phyloP scores from a whole-genome alignment of 73 alveolate species.

The Paramecium octaurelia region DNA sequence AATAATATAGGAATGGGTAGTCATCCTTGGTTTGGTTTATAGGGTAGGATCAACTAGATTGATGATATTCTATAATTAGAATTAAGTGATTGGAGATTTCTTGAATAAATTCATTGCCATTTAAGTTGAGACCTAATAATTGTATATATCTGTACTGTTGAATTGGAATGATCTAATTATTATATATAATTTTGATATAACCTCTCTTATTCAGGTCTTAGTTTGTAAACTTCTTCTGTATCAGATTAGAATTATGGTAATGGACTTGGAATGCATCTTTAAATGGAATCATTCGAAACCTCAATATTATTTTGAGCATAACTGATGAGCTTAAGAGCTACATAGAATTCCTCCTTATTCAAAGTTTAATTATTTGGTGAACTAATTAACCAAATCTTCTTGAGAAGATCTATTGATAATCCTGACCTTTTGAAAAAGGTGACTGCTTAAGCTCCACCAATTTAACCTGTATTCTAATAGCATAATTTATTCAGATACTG shows the following conservation, averaged over 20 bases:
- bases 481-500: not conserved
- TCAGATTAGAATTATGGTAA: conserved; percentile 26
- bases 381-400: conserved; percentile 28
- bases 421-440: conserved; percentile 34
- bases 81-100: not conserved
- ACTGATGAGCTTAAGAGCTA: conserved; percentile 28
- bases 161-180: not conserved
- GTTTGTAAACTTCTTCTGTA: conserved; percentile 5
- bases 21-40: conserved; percentile 8
- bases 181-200: not conserved
- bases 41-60: not conserved
- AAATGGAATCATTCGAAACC: not conserved
- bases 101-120: not conserved
- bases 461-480: not conserved
- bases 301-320: conserved; percentile 33
- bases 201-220: conserved; percentile 36
- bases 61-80: not conserved
- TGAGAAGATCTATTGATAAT: not conserved
- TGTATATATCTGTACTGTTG: not conserved
- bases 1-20: conserved; percentile 3
- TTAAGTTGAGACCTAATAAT: not conserved
- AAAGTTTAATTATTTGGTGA: conserved; percentile 41
- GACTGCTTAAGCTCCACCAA: conserved; percentile 49
- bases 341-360: conserved; percentile 21
- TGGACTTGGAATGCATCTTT: conserved; percentile 20